phyloP scores from a whole-genome alignment of 164 flowering plant species.

The Amborella trichopoda region DNA sequence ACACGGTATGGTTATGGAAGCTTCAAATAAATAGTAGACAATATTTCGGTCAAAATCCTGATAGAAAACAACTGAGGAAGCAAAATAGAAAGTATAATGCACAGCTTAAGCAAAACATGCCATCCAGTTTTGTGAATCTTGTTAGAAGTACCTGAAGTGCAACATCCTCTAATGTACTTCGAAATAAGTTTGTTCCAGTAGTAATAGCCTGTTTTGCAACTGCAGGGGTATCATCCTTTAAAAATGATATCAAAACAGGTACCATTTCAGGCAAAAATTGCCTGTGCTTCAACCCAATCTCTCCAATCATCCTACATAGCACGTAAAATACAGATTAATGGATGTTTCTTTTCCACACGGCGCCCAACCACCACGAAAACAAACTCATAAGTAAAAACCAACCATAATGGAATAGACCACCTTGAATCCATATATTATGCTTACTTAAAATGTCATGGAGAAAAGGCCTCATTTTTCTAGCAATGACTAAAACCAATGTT shows the following conservation, averaged over 20 bases:
- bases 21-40: no score
- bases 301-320: slow-evolving; percentile 60
- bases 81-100: not conserved
- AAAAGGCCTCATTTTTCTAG: not conserved
- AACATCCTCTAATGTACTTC: slow-evolving; percentile 43
- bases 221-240: slow-evolving; percentile 75
- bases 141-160: slow-evolving; percentile 48
- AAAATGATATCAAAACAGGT: slow-evolving; percentile 39
- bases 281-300: slow-evolving; percentile 53
- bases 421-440: not conserved
- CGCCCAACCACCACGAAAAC: not conserved
- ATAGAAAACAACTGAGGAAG: not conserved
- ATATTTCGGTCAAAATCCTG: no score
- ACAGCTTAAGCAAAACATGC: not conserved
- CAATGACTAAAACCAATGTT: not conserved
- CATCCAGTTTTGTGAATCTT: not conserved
- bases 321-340: not conserved
- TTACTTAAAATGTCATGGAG: not conserved
- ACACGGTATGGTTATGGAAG: no score
- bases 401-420: not conserved
- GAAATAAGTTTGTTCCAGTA: slow-evolving; percentile 52
- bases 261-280: slow-evolving; percentile 63
- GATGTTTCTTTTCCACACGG: not conserved
- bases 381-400: not conserved
- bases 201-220: slow-evolving; percentile 76